Evolutionary conservation across 1,284 basidiomycete genomes (phyloP), one percentile per base, ranked within the genome.

Genomic region (Inonotus hispidus): DNA sequence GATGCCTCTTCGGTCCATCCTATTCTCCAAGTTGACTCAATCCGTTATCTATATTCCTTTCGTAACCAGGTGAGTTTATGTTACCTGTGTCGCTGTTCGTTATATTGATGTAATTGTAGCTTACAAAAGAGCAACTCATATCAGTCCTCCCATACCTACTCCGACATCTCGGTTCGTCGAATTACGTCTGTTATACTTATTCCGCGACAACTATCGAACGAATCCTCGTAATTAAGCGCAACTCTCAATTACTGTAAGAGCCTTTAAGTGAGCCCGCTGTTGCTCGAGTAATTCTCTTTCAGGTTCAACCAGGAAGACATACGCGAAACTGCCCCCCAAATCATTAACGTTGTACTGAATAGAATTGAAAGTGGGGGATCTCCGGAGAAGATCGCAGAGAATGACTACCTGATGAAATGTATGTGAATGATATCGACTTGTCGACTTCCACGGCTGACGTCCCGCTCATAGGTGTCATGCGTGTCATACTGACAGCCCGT

Each of bases 361-460:
- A 94, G 92, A 71, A 91, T 98, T 57, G 91, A 95, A 71, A 77
- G 79, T 43, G 90, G 87, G n/a, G 81, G 80, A 0, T 91, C 92
- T 1, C 88, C 96, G 0, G 93, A 98, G 71, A 97, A 97, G 77
- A 84, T 98, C 29, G 93, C 97, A 0, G 95, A 98, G 73, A 99
- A 99, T 70, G 96, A 99, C 72, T 93, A 97, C 74, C 77, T 98
- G 58, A 98, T 98, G 93, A 95, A 94, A 78, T 97, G 96, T 93
- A 66, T 54, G 87, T 72, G 23, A 21, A 29, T 38, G 39, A 19
- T 23, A 41, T n/a, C n/a, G n/a, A n/a, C 14, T 35, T 49, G 46
- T 14, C 25, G 5, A 25, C 2, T 19, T 21, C 58, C 66, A 16
- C 61, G 47, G 38, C 23, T 60, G 29, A 5, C 38, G 21, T 41